Evolutionary conservation across 2,329 filamentous ascomycete species (phyloP).

Genomic region (Colletotrichum somersetense): DNA sequence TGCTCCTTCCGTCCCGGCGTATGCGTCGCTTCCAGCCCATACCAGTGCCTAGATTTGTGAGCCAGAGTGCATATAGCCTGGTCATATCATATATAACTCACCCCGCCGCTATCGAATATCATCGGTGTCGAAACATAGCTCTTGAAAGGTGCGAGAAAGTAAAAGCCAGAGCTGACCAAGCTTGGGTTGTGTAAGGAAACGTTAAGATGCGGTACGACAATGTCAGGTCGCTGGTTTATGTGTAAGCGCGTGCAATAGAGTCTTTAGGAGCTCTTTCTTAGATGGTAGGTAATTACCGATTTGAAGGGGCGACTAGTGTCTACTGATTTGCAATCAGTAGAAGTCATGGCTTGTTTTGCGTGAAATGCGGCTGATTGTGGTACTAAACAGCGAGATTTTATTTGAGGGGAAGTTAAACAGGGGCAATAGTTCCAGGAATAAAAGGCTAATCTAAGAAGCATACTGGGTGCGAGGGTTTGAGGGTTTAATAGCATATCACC

Average conservation of each 20-base stretch:
- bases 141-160: constrained; percentile 18
- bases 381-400: too few species aligned
- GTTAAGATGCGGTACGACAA: neutral
- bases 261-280: neutral
- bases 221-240: neutral
- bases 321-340: neutral
- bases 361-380: too few species aligned
- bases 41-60: neutral
- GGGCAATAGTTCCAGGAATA: too few species aligned
- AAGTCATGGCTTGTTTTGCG: neutral
- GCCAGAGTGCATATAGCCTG: too few species aligned
- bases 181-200: neutral
- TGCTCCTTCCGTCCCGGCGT: constrained; percentile 5
- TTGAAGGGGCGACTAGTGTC: neutral
- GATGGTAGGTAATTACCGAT: neutral
- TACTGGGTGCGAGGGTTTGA: too few species aligned
- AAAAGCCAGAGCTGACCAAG: neutral
- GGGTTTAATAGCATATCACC: too few species aligned
- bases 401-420: too few species aligned
- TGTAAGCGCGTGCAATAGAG: neutral
- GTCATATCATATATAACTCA: neutral
- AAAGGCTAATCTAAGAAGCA: too few species aligned
- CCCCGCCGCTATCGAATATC: constrained; percentile 4
- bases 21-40: constrained; percentile 14
- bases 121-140: constrained; percentile 6